phyloP scores from a whole-genome alignment of 1,284 basidiomycete species.

The Uromyces viciae-fabae region DNA sequence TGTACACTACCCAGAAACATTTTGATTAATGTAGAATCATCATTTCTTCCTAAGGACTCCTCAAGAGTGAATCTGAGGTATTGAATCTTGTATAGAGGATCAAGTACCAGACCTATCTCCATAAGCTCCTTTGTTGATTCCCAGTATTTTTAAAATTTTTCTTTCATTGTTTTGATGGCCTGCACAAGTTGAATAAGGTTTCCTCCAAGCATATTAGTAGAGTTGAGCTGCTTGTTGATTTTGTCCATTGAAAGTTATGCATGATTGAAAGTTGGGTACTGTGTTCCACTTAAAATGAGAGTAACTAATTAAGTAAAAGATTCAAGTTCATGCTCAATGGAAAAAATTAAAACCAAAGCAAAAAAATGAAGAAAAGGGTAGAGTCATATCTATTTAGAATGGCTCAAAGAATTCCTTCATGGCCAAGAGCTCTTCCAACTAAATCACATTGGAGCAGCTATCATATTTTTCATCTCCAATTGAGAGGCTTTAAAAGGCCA shows the following conservation, averaged over 20 bases:
- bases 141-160: not conserved
- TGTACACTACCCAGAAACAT: not conserved
- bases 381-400: not conserved
- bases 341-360: not conserved
- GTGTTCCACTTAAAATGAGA: not conserved
- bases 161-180: not conserved
- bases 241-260: not conserved
- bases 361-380: not conserved
- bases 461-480: not conserved
- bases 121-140: not conserved
- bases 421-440: not conserved
- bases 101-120: not conserved
- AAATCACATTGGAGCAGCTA: not conserved
- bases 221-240: not conserved
- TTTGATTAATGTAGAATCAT: not conserved
- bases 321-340: too few relatives aligned
- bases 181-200: not conserved
- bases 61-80: not conserved
- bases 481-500: not conserved
- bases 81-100: not conserved
- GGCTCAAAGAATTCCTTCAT: constrained; percentile 2
- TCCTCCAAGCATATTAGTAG: not conserved
- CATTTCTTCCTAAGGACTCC: not conserved
- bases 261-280: not conserved
- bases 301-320: not conserved